Percentiles rank a stretch among this genome's conserved stretches.
phyloP scores from a whole-genome alignment of 164 flowering plant genomes.

The Stephania japonica region DNA sequence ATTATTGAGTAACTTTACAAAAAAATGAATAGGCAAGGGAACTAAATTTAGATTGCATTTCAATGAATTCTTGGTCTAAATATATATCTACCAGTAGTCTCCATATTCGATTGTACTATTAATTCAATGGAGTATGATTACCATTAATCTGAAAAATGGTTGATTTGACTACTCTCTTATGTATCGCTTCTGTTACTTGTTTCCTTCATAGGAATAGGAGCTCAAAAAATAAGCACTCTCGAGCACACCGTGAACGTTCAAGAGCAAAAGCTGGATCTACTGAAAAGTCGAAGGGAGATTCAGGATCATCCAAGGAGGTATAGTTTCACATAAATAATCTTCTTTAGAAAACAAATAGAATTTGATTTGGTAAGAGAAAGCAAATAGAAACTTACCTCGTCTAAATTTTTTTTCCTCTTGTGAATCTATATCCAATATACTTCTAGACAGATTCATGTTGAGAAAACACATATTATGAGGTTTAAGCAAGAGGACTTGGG shows the following conservation, averaged over 20 bases:
- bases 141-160: no score
- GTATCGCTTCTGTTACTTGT: not conserved
- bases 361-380: not conserved
- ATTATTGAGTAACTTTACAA: not conserved
- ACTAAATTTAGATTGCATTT: not conserved
- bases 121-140: not conserved
- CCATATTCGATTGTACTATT: not conserved
- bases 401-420: not conserved
- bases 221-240: constrained; percentile 26
- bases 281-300: constrained; percentile 21
- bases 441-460: not conserved
- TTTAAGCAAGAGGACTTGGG: not conserved
- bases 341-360: not conserved
- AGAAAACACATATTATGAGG: not conserved
- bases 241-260: constrained; percentile 15
- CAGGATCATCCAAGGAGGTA: constrained; percentile 42
- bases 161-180: no score
- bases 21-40: not conserved
- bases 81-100: not conserved
- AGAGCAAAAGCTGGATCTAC: constrained; percentile 16
- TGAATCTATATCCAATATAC: not conserved
- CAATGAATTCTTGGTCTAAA: not conserved
- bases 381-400: not conserved
- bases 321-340: not conserved
- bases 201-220: constrained; percentile 23